Conservation (phyloP, 129 eudicot genomes). For the Helianthus annuus region HanXRQr2.0-SUNRISE NC_035440.2:30629087-30629586, state of each 20-base stretch:
- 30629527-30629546: no score
- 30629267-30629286: slow-evolving; percentile 26
- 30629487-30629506: no score
- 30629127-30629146: neutral
- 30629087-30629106: neutral
- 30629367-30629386: slow-evolving; percentile 25
- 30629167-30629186: slow-evolving; percentile 11
- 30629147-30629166: neutral
- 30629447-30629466: no score
- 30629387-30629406: no score
- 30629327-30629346: slow-evolving; percentile 41
- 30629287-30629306: slow-evolving; percentile 19
- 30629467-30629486: no score
- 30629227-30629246: neutral
- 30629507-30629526: no score
- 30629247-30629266: slow-evolving; percentile 25
- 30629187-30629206: slow-evolving; percentile 9
- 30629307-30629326: slow-evolving; percentile 25
- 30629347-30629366: slow-evolving; percentile 8
- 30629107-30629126: slow-evolving; percentile 8
- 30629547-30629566: no score
- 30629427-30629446: no score
- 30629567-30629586: no score
- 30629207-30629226: neutral
- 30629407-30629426: no score